Evolutionary conservation across 1,139 yeast genomes (phyloP).

Genomic region (Magnusiomyces suaveolens): DNA sequence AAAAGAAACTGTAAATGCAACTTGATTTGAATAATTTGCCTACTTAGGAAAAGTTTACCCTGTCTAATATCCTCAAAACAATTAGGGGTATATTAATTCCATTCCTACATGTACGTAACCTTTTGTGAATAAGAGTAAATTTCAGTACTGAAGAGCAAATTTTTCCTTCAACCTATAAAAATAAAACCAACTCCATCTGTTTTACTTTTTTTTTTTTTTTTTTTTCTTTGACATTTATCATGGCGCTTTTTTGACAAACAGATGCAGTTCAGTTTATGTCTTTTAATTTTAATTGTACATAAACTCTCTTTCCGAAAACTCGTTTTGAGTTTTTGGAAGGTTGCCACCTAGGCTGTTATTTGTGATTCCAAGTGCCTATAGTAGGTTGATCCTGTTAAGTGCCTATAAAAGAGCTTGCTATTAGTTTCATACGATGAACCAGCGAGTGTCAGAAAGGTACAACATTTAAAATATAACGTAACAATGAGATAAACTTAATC

Average conservation of each 20-base stretch:
- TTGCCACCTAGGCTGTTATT: neutral
- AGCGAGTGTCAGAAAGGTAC: slow-evolving; percentile 1
- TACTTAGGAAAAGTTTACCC: too few relatives aligned
- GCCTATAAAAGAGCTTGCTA: neutral
- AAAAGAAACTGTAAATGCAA: too few relatives aligned
- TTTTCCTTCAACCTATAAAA: too few relatives aligned
- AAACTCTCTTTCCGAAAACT: neutral
- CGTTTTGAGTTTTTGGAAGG: neutral
- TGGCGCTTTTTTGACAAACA: neutral
- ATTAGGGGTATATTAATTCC: too few relatives aligned
- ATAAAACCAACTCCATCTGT: neutral
- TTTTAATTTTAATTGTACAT: neutral
- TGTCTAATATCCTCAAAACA: too few relatives aligned
- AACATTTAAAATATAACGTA: neutral
- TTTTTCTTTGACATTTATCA: neutral
- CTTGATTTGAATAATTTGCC: too few relatives aligned
- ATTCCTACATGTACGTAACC: too few relatives aligned
- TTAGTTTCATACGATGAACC: neutral
- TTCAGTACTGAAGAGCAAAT: too few relatives aligned
- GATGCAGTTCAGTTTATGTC: neutral
- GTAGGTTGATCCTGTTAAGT: neutral
- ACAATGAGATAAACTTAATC: too few relatives aligned
- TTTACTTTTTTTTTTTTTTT: neutral
- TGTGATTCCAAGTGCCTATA: slow-evolving; percentile 2
- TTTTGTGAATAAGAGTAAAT: too few relatives aligned